A percentile compares a stretch with the other conserved stretches of the same genome.
Evolutionary conservation across 768 basidiomycete species (phyloP).

Genomic region (Psilocybe tampanensis): DNA sequence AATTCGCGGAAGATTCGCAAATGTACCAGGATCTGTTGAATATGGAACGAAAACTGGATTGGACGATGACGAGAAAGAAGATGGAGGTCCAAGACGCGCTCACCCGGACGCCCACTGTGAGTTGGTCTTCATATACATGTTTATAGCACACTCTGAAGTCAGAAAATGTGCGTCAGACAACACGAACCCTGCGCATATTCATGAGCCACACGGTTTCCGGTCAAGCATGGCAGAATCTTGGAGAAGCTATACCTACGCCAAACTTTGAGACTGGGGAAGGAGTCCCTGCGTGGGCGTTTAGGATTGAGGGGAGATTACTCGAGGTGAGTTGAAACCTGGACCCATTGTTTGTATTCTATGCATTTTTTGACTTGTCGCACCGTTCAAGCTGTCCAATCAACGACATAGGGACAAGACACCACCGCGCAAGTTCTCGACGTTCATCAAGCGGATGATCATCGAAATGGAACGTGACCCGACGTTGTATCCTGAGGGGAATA

Average conservation of each 20-base stretch:
- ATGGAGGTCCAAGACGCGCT: constrained; percentile 92
- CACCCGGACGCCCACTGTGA: constrained; percentile 68
- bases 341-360: not conserved
- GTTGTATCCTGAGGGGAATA: constrained; percentile 82
- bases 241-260: constrained; percentile 42
- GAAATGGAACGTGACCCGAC: constrained; percentile 86
- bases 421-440: constrained; percentile 80
- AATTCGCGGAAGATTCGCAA: constrained; percentile 77
- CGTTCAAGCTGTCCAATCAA: constrained; percentile 56
- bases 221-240: constrained; percentile 75
- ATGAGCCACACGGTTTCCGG: constrained; percentile 86
- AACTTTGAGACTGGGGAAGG: constrained; percentile 85
- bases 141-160: not conserved
- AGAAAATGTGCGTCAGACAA: constrained; percentile 59
- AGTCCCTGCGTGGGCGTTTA: constrained; percentile 87
- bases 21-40: constrained; percentile 88
- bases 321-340: constrained; percentile 51
- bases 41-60: constrained; percentile 91
- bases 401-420: constrained; percentile 62
- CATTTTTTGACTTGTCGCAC: not conserved
- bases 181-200: constrained; percentile 83
- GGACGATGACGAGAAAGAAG: constrained; percentile 91
- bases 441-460: constrained; percentile 82
- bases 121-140: constrained; percentile 10
- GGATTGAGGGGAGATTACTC: constrained; percentile 84